Base-by-base conservation (phyloP, 164 flowering plant species). In the Aristolochia fimbriata region DNA sequence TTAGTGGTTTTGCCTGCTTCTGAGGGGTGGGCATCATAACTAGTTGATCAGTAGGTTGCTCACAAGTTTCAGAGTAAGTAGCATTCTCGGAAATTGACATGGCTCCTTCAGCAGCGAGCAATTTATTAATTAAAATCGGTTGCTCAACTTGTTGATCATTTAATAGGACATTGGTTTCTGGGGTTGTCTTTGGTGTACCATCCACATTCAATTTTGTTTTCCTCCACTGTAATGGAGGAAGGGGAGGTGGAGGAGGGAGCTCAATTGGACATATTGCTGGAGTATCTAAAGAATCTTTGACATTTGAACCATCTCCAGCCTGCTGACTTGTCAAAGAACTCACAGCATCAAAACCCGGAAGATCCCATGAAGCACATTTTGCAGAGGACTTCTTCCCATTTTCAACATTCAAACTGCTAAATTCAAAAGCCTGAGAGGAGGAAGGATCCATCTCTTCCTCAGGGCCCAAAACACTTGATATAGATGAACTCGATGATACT, bases 161-260 rank as follows among this genome's bases (percentile, higher is more conserved):
- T 50, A 62, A 68, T 65, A 51, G 68, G 21, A 20, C 46, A 10
- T 45, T 52, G 62, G 23, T 75, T 30, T 77, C 73, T 61, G 78
- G 70, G 27, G 58, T 51, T 33, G 51, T 6, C 30, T 60, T 58
- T 60, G 63, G 72, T 61, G 62, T 67, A 47, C 56, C 70, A 55
- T 65, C 77, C 11, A 50, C 62, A 12, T 27, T 43, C 17, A 76
- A 20, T 56, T 73, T 82, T 45, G 63, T 63, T 33, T 52, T 68
- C 51, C 75, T 56, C 91, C 92, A 84, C 55, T 83, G 77, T 23
- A 70, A 37, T 30, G 91, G 89, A 48, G 87, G 96, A 8, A 77
- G 83, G 64, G 90, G 90, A 30, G 96, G 90, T 43, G 81, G 84
- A 10, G 57, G 65, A 48, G 84, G 86, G 5, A 74, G 60, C 59